Conservation (phyloP, 129 eudicot species). For the Lonicera japonica region DNA sequence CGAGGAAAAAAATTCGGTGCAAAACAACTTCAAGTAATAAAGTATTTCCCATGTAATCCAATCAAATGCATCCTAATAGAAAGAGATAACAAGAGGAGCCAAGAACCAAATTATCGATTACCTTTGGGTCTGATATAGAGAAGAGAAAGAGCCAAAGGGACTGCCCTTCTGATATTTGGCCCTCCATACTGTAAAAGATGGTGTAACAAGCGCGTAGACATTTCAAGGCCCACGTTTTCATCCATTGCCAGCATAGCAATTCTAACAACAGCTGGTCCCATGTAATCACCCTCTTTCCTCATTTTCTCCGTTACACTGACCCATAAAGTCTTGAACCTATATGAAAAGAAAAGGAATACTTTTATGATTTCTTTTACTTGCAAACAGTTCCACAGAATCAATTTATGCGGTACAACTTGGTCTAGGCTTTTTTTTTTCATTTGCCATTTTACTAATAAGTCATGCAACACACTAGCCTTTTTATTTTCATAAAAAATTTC, state of each 20-base stretch:
- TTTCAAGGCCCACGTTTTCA: constrained; percentile 86
- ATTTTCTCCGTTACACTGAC: constrained; percentile 91
- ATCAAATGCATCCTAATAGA: too few species aligned
- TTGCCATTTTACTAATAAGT: too few species aligned
- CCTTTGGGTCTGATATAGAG: constrained; percentile 97
- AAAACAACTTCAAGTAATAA: too few species aligned
- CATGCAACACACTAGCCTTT: too few species aligned
- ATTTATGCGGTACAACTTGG: too few species aligned
- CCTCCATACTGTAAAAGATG: constrained; percentile 97
- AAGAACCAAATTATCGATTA: constrained; percentile 12
- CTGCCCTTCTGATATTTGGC: constrained; percentile 88
- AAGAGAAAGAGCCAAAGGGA: constrained; percentile 89
- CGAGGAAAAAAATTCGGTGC: too few species aligned
- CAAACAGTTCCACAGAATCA: too few species aligned
- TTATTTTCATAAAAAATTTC: too few species aligned
- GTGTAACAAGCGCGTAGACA: constrained; percentile 96
- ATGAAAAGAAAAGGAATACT: constrained; percentile 3
- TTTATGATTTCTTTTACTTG: not conserved
- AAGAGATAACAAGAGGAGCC: too few species aligned
- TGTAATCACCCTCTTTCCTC: constrained; percentile 85
- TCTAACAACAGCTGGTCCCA: constrained; percentile 97
- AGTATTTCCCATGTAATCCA: too few species aligned
- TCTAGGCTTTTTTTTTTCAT: too few species aligned
- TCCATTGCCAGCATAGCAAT: constrained; percentile 99
- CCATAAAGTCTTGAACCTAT: constrained; percentile 89